Percentiles rank a stretch among this genome's conserved stretches.
Conservation (phyloP, 108 stramenopile species). For the Pseudonitzschia delicatissima region DNA sequence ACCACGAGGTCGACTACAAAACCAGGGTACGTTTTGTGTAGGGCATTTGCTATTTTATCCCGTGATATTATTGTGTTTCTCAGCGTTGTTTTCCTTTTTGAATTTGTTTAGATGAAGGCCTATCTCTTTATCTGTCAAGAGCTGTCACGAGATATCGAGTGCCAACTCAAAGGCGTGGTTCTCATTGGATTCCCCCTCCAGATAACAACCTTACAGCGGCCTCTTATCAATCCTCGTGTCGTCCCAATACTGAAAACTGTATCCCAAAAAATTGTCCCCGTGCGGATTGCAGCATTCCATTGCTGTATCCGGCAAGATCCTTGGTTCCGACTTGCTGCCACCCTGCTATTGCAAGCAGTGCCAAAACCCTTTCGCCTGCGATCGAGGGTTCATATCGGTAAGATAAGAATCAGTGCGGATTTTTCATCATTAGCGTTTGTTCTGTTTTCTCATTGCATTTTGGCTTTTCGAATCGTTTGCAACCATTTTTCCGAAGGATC, state of each 20-base stretch:
- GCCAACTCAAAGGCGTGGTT: not conserved
- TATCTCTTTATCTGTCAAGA: not conserved
- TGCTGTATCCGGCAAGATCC: not conserved
- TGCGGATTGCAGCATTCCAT: not conserved
- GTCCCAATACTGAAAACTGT: not conserved
- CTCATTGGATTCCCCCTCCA: slow-evolving; percentile 1
- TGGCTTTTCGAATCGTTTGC: not conserved
- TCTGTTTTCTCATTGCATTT: not conserved
- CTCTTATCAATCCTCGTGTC: not conserved
- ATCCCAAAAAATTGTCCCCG: not conserved
- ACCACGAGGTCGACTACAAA: not conserved
- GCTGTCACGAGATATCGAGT: not conserved
- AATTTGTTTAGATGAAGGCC: not conserved
- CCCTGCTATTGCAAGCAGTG: not conserved
- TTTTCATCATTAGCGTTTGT: not conserved
- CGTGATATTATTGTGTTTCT: not conserved
- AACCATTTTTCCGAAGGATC: not conserved
- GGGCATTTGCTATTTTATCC: not conserved
- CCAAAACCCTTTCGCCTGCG: slow-evolving; percentile 6
- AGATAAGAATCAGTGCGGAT: not conserved
- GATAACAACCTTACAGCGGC: not conserved
- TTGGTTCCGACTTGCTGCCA: not conserved
- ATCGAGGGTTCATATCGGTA: slow-evolving; percentile 1
- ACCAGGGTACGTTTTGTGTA: not conserved
- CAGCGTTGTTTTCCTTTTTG: not conserved